A percentile compares a stretch with the other conserved stretches of the same genome.
phyloP scores from a whole-genome alignment of 345 rosid species.

The Eucalyptus fibrosa region DNA sequence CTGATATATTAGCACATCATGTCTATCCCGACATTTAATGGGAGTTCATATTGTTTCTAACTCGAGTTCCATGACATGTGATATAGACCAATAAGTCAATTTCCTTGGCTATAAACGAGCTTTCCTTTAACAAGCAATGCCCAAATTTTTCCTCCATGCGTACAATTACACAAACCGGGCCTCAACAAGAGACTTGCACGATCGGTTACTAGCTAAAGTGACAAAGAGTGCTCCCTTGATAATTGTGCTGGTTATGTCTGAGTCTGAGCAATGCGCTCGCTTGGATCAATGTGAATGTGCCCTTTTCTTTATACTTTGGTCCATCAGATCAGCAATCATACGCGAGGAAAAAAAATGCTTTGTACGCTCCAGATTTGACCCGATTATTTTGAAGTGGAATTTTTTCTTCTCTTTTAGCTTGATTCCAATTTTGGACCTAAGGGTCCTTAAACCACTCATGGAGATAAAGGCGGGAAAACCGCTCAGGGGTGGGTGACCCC shows the following conservation, averaged over 20 bases:
- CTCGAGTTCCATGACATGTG: not conserved
- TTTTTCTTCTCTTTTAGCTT: not conserved
- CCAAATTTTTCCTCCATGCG: not conserved
- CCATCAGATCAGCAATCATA: not conserved
- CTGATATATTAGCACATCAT: not conserved
- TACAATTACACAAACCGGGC: not conserved
- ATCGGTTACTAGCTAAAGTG: not conserved
- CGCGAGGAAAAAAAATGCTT: not conserved
- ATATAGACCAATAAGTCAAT: not conserved
- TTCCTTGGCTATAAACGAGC: not conserved
- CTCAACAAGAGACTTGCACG: not conserved
- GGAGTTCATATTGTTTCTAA: too few relatives aligned
- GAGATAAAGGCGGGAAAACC: too few relatives aligned
- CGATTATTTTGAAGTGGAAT: not conserved
- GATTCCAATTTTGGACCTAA: not conserved
- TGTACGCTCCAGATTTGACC: not conserved
- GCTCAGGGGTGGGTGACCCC: fast-evolving
- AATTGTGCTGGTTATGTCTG: not conserved
- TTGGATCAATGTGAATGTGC: not conserved
- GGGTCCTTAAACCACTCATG: too few relatives aligned
- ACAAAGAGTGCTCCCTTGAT: too few relatives aligned
- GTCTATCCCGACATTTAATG: not conserved
- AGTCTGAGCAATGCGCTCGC: not conserved
- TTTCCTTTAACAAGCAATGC: not conserved
- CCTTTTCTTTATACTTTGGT: not conserved